Evolutionary conservation across 129 eudicot species (phyloP).

Genomic region (Flaveria trinervia): DNA sequence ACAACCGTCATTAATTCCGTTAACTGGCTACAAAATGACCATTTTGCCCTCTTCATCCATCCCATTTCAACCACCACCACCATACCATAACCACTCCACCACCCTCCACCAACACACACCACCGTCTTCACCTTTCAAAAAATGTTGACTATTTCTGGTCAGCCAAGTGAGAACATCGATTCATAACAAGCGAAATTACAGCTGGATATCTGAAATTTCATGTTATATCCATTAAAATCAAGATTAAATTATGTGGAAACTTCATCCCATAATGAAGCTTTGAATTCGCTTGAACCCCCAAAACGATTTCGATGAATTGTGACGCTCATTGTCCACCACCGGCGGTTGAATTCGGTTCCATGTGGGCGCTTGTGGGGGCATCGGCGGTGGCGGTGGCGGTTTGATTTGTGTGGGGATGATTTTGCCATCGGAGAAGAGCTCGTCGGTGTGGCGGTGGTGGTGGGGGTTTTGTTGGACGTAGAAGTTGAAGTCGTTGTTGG

Average conservation of each 20-base stretch:
- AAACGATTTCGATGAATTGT: slow-evolving; percentile 51
- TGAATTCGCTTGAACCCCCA: slow-evolving; percentile 73
- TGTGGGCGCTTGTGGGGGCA: slow-evolving; percentile 22
- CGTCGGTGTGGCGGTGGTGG: slow-evolving; percentile 38
- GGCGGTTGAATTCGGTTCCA: not conserved
- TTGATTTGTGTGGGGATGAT: slow-evolving; percentile 31
- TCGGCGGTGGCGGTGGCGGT: slow-evolving; percentile 16
- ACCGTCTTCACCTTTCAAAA: not conserved
- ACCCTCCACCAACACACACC: too few relatives aligned
- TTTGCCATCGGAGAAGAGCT: slow-evolving; percentile 37
- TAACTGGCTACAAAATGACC: too few relatives aligned
- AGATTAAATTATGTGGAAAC: slow-evolving; percentile 42
- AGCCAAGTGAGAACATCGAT: slow-evolving; percentile 2
- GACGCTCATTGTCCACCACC: slow-evolving; percentile 30
- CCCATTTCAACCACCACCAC: too few relatives aligned
- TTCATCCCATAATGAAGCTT: slow-evolving; percentile 56
- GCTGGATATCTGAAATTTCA: too few relatives aligned
- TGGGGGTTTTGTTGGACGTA: slow-evolving; percentile 41
- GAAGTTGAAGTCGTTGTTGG: slow-evolving; percentile 52
- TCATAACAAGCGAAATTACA: not conserved
- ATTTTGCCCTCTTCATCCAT: too few relatives aligned
- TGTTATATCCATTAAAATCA: too few relatives aligned
- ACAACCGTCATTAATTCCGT: too few relatives aligned
- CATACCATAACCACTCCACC: too few relatives aligned
- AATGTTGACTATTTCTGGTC: slow-evolving; percentile 28